Percentiles rank a stretch among this genome's conserved stretches.
phyloP scores from a whole-genome alignment of 257 asterid genomes.

The Orobanche coerulescens region DNA sequence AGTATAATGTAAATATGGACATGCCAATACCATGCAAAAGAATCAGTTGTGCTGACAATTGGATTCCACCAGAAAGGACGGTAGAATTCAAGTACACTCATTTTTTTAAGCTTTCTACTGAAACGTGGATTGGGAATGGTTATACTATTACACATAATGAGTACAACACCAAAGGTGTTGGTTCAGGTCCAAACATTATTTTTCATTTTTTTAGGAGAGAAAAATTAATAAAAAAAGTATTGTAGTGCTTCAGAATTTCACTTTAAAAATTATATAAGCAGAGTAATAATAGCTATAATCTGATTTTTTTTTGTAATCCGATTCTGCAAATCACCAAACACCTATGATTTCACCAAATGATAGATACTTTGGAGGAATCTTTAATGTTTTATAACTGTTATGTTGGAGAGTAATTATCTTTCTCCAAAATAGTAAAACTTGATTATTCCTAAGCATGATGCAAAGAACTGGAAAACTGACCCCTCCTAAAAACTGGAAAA shows the following conservation, averaged over 20 bases:
- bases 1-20: slow-evolving; percentile 17
- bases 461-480: too few species aligned
- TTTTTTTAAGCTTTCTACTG: not conserved
- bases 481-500: too few species aligned
- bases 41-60: not conserved
- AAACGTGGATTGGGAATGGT: too few species aligned
- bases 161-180: too few species aligned
- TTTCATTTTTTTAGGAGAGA: not conserved
- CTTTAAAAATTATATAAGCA: not conserved
- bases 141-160: too few species aligned
- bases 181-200: not conserved
- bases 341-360: not conserved
- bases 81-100: not conserved
- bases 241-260: not conserved
- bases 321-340: not conserved
- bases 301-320: not conserved
- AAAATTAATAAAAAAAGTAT: not conserved
- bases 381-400: not conserved
- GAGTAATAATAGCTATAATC: not conserved
- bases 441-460: too few species aligned
- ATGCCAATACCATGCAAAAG: slow-evolving; percentile 29
- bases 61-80: not conserved
- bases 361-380: not conserved
- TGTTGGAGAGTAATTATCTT: not conserved
- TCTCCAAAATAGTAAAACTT: too few species aligned